These are phyloP conservation scores for Brassica nigra DNA, from an alignment of 345 rosid genomes.

Conservation along the genomic window DNA sequence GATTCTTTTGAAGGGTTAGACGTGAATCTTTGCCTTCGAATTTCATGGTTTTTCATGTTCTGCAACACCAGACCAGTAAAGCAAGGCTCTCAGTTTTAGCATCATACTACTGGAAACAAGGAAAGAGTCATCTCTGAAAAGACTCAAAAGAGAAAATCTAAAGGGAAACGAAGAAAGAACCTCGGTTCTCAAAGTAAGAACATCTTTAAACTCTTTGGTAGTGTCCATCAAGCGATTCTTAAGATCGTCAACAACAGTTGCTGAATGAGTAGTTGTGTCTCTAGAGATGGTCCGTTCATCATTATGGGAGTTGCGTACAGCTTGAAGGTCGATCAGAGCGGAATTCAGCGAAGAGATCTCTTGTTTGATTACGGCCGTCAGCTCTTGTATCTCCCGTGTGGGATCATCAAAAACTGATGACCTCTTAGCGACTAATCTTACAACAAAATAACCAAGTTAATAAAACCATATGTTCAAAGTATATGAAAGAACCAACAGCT, in stretches of 20 bases:
- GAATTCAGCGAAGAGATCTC: slow-evolving; percentile 80
- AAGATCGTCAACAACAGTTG: slow-evolving; percentile 75
- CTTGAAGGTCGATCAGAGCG: slow-evolving; percentile 76
- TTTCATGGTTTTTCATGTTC: slow-evolving; percentile 82
- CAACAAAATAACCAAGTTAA: slow-evolving; percentile 10
- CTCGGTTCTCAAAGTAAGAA: slow-evolving; percentile 86
- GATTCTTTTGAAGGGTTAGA: slow-evolving; percentile 66
- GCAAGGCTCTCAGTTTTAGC: slow-evolving; percentile 9
- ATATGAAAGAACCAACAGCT: slow-evolving; percentile 1
- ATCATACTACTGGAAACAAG: not conserved
- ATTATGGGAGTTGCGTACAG: slow-evolving; percentile 62
- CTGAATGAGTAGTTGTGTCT: slow-evolving; percentile 70
- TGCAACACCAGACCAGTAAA: slow-evolving; percentile 41
- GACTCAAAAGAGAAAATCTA: not conserved
- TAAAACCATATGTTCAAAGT: not conserved
- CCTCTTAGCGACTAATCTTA: slow-evolving; percentile 69
- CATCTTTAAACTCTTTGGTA: slow-evolving; percentile 85
- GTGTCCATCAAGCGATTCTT: slow-evolving; percentile 80
- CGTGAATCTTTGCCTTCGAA: slow-evolving; percentile 76
- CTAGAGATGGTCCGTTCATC: slow-evolving; percentile 57
- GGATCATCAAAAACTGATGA: slow-evolving; percentile 91
- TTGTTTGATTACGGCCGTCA: slow-evolving; percentile 75
- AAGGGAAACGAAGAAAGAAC: slow-evolving; percentile 40
- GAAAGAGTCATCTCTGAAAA: not conserved
- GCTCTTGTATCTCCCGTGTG: slow-evolving; percentile 76